Evolutionary conservation across 2,329 filamentous ascomycete genomes (phyloP).

Genomic region (Diaporthe aspalathi): DNA sequence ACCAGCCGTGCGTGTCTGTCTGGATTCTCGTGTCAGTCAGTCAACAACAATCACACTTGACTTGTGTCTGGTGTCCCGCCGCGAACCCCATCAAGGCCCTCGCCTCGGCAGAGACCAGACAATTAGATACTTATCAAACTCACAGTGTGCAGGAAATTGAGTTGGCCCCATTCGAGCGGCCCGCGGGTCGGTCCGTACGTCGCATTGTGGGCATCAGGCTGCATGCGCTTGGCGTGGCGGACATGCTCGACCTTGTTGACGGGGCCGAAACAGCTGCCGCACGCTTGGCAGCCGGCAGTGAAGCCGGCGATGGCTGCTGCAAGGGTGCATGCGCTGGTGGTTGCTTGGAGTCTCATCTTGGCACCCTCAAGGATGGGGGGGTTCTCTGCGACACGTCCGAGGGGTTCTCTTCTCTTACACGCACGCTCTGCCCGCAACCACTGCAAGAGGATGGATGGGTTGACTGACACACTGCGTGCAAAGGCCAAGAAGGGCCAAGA

Average conservation of each 20-base stretch:
- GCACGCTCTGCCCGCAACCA: background rate
- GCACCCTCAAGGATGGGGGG: background rate
- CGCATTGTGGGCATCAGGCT: conserved; percentile 57
- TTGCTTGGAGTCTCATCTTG: conserved; percentile 35
- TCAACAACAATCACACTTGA: background rate
- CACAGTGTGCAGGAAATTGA: conserved; percentile 71
- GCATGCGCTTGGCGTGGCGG: conserved; percentile 61
- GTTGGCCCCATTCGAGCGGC: conserved; percentile 69
- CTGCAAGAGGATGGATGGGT: background rate
- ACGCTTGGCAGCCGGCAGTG: conserved; percentile 48
- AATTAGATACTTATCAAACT: no score
- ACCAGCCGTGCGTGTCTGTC: conserved; percentile 72
- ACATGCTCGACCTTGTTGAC: conserved; percentile 56
- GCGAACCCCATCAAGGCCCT: background rate
- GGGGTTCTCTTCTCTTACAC: background rate
- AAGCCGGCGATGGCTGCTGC: conserved; percentile 39
- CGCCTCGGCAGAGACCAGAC: background rate
- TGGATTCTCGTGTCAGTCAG: conserved; percentile 37
- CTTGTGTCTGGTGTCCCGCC: no score
- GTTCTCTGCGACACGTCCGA: background rate
- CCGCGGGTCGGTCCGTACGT: conserved; percentile 54
- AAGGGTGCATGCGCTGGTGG: background rate
- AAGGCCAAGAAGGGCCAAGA: background rate
- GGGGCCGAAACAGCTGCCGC: conserved; percentile 57
- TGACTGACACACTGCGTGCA: background rate